phyloP scores from a whole-genome alignment of 345 rosid species.

The Bruguiera parviflora region DNA sequence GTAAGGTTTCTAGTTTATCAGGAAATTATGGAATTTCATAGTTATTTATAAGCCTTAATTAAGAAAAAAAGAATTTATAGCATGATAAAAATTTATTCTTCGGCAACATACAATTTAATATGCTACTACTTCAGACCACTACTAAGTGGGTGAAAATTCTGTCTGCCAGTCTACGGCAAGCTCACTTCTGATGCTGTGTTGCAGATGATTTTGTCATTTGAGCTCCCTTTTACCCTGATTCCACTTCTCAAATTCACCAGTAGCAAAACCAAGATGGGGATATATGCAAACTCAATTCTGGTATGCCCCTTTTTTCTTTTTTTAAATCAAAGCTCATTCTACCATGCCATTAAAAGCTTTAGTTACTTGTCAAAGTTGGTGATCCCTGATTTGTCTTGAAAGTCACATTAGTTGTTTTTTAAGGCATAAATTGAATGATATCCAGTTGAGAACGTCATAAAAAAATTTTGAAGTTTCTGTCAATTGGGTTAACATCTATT shows the following conservation, averaged over 20 bases:
- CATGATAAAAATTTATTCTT: too few species aligned
- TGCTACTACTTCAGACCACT: background rate
- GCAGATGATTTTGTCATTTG: slow-evolving; percentile 95
- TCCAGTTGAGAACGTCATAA: too few species aligned
- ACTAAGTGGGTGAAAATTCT: background rate
- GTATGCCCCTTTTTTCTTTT: slow-evolving; percentile 20
- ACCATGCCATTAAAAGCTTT: background rate
- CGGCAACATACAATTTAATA: too few species aligned
- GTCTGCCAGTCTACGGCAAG: background rate
- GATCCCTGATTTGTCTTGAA: background rate
- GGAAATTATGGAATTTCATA: too few species aligned
- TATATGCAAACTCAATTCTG: slow-evolving; percentile 49
- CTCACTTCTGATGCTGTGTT: slow-evolving; percentile 7
- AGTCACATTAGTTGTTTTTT: background rate
- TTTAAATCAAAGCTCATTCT: slow-evolving; percentile 2
- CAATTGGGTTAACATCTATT: too few species aligned
- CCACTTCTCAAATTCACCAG: slow-evolving; percentile 96
- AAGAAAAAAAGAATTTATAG: too few species aligned
- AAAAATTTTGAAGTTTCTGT: too few species aligned
- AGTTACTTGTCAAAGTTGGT: background rate
- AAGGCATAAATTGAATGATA: too few species aligned
- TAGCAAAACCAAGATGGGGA: slow-evolving; percentile 83
- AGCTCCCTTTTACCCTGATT: slow-evolving; percentile 85
- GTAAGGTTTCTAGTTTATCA: too few species aligned
- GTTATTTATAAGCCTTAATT: too few species aligned